Evolutionary conservation across 441 rosid species (phyloP).

Genomic region (Erysimum cheiri): DNA sequence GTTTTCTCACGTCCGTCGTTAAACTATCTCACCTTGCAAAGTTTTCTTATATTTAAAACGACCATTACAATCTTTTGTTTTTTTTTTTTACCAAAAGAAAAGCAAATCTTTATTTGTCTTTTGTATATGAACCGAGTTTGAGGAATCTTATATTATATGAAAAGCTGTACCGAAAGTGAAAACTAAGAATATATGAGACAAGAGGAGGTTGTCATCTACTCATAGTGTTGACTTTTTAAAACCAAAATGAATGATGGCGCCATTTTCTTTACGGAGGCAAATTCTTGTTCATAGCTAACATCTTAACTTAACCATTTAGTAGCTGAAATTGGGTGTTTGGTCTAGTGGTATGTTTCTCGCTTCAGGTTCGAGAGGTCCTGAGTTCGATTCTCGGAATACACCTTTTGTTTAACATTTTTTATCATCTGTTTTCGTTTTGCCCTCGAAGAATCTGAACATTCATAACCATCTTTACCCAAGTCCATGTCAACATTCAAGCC

Average conservation of each 20-base stretch:
- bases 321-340: constrained; percentile 53
- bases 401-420: no score
- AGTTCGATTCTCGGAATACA: constrained; percentile 75
- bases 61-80: not conserved
- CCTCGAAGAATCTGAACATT: no score
- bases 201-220: constrained; percentile 23
- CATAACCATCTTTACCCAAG: no score
- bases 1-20: constrained; percentile 20
- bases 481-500: no score
- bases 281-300: not conserved
- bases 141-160: not conserved
- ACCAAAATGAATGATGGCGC: not conserved
- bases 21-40: constrained; percentile 13
- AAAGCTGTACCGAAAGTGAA: constrained; percentile 23
- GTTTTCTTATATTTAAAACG: constrained; percentile 14
- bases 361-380: constrained; percentile 62
- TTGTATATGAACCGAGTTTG: constrained; percentile 1
- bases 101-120: not conserved
- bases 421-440: no score
- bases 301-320: not conserved
- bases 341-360: constrained; percentile 69
- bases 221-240: constrained; percentile 23
- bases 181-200: constrained; percentile 15
- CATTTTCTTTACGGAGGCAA: not conserved
- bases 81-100: not conserved